These are phyloP conservation scores for Furcasterigmium sp. DNA, from an alignment of 2,329 filamentous ascomycete genomes.

Conservation along the genomic window DNA sequence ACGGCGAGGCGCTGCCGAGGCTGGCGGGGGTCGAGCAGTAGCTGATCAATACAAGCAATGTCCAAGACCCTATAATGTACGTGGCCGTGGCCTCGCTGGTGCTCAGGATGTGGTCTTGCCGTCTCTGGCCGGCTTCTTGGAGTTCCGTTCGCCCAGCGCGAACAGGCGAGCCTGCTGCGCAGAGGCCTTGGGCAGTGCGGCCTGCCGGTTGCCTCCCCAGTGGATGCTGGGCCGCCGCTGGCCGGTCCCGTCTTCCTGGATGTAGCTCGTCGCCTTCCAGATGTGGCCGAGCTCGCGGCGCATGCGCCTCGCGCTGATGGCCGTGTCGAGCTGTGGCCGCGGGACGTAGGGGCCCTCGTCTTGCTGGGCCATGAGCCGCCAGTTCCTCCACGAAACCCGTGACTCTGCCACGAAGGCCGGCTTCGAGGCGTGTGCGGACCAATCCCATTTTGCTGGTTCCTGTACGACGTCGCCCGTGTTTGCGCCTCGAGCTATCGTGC, in stretches of 20 bases:
- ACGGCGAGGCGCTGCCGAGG: constrained; percentile 58
- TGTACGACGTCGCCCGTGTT: neutral
- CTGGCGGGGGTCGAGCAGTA: constrained; percentile 39
- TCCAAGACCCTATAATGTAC: too few species aligned
- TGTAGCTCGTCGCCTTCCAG: constrained; percentile 39
- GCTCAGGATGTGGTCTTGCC: too few species aligned
- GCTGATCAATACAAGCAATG: too few species aligned
- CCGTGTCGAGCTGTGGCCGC: constrained; percentile 16
- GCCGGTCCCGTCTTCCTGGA: constrained; percentile 27
- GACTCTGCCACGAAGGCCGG: constrained; percentile 34
- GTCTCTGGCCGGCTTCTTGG: too few species aligned
- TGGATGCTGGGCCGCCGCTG: constrained; percentile 26
- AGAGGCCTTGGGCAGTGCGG: constrained; percentile 16
- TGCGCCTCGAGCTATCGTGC: constrained; percentile 19
- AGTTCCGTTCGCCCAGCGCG: too few species aligned
- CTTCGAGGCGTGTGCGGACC: constrained; percentile 33
- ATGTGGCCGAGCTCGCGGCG: constrained; percentile 40
- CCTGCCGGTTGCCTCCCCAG: constrained; percentile 36
- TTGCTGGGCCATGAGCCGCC: constrained; percentile 27
- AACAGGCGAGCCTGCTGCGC: too few species aligned
- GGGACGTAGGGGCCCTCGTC: constrained; percentile 32
- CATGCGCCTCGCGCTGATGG: constrained; percentile 34
- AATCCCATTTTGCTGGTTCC: constrained; percentile 27
- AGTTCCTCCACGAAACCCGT: constrained; percentile 24
- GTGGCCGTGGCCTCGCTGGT: too few species aligned